Evolutionary conservation across 768 basidiomycete species (phyloP), one percentile per base, ranked within the genome.

Genomic region (Pulveroboletus sp.): DNA sequence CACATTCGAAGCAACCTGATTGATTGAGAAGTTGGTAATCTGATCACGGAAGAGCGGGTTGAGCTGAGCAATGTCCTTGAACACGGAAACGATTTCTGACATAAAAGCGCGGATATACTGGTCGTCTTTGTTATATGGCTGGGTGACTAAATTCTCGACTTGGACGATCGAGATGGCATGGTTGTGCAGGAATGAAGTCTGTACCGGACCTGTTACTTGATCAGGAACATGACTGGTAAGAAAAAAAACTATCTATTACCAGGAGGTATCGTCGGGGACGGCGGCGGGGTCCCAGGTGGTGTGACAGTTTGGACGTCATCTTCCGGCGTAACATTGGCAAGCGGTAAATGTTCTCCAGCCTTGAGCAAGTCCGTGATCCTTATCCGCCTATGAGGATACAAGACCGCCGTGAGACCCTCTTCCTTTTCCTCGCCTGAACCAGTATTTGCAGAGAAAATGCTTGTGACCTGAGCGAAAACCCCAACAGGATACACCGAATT

Each of bases 11-110:
- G 93, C 87, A 47, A 91, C 82, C 65, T 95, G 92, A 64, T 88
- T 87, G 69, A 95, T 93, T 14, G 89, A 89, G 68, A 97, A 97
- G 66, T 92, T 93, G 53, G 94, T 93, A 57, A 97, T 95, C 64
- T 97, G 94, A 73, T 97, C 95, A 36, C 94, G 88, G 85, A 98
- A 97, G 56, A 97, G 82, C 2, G 94, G 94, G 68, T 97, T 95
- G 36, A 97, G 79, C 66, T 94, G 91, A 0, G 94, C 94, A 51
- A 98, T 97, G 63, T 97, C 94, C 75, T 98, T 98, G 81, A 98
- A 97, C 33, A 94, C 92, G 38, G 89, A 87, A 56, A 98, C 88
- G 51, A 98, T 92, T 70, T 98, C 95, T 36, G 87, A 86, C 82
- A 93, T 94, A 70, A 97, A 90, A 5, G 95, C 95, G 23, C 93